phyloP scores from a whole-genome alignment of 2,329 filamentous ascomycete genomes.

The Pestalotiopsis sp. region DNA sequence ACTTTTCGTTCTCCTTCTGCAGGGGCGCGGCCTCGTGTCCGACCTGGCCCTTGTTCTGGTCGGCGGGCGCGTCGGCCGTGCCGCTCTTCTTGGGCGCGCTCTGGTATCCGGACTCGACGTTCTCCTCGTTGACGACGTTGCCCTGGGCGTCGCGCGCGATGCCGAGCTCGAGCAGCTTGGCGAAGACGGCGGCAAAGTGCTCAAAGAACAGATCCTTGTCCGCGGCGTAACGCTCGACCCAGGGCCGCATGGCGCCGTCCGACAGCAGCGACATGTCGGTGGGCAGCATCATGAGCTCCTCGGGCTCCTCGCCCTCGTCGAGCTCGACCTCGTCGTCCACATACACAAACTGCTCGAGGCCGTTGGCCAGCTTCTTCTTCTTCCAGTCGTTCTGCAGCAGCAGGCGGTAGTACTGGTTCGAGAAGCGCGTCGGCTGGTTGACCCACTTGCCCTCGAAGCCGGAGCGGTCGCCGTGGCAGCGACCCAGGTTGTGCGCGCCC shows the following conservation, averaged over 20 bases:
- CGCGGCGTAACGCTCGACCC: slow-evolving; percentile 43
- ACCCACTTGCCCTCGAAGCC: slow-evolving; percentile 38
- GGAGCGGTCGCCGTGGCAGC: slow-evolving; percentile 50
- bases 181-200: slow-evolving; percentile 11
- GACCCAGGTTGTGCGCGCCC: slow-evolving; percentile 79
- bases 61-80: not conserved
- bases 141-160: slow-evolving; percentile 3
- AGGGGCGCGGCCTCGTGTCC: slow-evolving; percentile 8
- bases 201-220: slow-evolving; percentile 10
- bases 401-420: slow-evolving; percentile 36
- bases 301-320: slow-evolving; percentile 52
- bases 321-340: slow-evolving; percentile 51
- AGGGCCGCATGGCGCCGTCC: slow-evolving; percentile 52
- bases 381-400: slow-evolving; percentile 30
- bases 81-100: slow-evolving; percentile 13
- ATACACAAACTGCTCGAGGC: slow-evolving; percentile 53
- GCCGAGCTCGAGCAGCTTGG: slow-evolving; percentile 8
- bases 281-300: slow-evolving; percentile 67
- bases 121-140: slow-evolving; percentile 9
- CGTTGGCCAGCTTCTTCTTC: slow-evolving; percentile 27
- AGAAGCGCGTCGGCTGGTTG: slow-evolving; percentile 36
- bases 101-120: slow-evolving; percentile 3
- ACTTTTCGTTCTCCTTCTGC: slow-evolving; percentile 7
- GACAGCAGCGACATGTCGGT: slow-evolving; percentile 60
- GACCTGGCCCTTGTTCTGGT: slow-evolving; percentile 5